Conservation (phyloP, 2,329 filamentous ascomycete genomes). For the Beauveria sp. region DNA sequence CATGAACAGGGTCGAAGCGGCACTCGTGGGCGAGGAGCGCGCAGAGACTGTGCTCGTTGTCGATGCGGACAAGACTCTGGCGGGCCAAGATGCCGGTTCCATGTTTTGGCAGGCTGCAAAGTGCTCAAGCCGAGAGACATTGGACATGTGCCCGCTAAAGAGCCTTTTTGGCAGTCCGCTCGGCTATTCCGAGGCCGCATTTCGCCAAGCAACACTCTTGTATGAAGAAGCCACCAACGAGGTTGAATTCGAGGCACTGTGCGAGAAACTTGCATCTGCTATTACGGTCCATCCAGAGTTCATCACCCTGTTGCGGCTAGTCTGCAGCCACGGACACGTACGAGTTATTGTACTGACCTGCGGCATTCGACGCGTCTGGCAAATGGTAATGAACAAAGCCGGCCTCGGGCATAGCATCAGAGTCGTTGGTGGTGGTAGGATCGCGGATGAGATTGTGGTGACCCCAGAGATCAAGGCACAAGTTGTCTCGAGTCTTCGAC, state of each 20-base stretch:
- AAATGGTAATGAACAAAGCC: constrained; percentile 38
- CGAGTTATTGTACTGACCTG: constrained; percentile 46
- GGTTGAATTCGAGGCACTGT: constrained; percentile 35
- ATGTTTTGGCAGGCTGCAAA: constrained; percentile 39
- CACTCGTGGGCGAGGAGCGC: constrained; percentile 17
- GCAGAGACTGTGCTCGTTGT: constrained; percentile 43
- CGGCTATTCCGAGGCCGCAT: constrained; percentile 45
- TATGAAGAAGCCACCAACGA: constrained; percentile 38
- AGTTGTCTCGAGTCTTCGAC: constrained; percentile 35
- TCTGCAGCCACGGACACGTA: constrained; percentile 27
- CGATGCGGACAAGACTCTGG: constrained; percentile 51
- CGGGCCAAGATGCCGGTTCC: constrained; percentile 38
- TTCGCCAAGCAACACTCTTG: constrained; percentile 44
- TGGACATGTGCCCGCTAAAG: constrained; percentile 26
- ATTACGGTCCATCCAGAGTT: constrained; percentile 42
- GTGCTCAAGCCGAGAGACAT: not conserved
- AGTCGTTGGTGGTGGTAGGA: constrained; percentile 45
- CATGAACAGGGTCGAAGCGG: constrained; percentile 24
- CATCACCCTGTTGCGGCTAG: constrained; percentile 29
- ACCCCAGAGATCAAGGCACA: constrained; percentile 41
- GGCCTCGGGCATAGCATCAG: constrained; percentile 33
- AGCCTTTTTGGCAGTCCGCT: constrained; percentile 37
- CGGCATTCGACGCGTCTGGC: constrained; percentile 46
- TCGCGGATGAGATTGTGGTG: constrained; percentile 41
- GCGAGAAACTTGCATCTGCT: constrained; percentile 32